Percentiles rank a stretch among this genome's conserved stretches.
Conservation (phyloP, 1,284 basidiomycete genomes). For the Tilletiopsis washingtonensis region DNA sequence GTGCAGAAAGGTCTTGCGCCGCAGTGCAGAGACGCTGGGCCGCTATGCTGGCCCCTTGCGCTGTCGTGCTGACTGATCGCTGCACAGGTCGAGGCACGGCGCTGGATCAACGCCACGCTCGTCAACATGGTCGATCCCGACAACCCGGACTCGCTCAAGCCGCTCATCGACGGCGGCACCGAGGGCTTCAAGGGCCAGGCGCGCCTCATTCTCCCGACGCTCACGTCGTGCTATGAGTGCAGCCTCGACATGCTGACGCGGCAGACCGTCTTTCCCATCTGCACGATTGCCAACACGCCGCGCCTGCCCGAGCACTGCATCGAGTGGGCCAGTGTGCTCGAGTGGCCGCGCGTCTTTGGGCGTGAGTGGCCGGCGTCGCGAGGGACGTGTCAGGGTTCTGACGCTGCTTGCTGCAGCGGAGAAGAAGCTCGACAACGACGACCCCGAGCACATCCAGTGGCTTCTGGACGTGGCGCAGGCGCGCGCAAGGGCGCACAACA, state of each 20-base stretch:
- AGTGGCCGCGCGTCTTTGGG: constrained; percentile 88
- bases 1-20: too few relatives aligned
- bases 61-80: too few relatives aligned
- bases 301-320: constrained; percentile 98
- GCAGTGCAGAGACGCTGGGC: too few relatives aligned
- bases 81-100: constrained; percentile 60
- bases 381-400: too few relatives aligned
- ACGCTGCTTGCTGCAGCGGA: constrained; percentile 13
- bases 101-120: constrained; percentile 98
- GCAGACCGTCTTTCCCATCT: constrained; percentile 93
- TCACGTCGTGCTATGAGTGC: constrained; percentile 96
- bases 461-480: constrained; percentile 65
- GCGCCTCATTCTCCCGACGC: constrained; percentile 87
- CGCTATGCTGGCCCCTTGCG: too few relatives aligned
- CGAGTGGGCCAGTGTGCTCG: constrained; percentile 98
- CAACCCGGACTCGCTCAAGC: constrained; percentile 85
- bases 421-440: constrained; percentile 55
- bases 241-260: constrained; percentile 97
- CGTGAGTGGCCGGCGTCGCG: constrained; percentile 52
- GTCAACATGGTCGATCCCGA: constrained; percentile 77
- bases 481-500: constrained; percentile 82
- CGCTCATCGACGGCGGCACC: constrained; percentile 97
- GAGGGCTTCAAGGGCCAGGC: constrained; percentile 99
- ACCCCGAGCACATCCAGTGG: constrained; percentile 95
- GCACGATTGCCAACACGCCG: constrained; percentile 98